Evolutionary conservation across 148 eudicot species (phyloP), one percentile per base, ranked within the genome.

Genomic region (Silene conica): DNA sequence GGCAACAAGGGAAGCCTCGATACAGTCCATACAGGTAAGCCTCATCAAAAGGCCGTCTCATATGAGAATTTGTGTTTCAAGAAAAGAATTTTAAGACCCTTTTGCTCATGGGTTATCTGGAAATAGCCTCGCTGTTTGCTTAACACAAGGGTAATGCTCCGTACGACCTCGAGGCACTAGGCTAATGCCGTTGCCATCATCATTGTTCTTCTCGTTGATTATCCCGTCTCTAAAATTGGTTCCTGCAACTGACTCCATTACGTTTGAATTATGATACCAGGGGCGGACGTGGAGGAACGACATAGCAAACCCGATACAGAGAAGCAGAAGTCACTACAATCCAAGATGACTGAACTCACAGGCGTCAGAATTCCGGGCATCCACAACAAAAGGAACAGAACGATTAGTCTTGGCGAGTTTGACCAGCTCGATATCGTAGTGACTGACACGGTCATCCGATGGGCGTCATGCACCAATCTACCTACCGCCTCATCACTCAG

Each of bases 381-480:
- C 70, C 92, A 87, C 79, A 86, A 85, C 87, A 93, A 86, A 81
- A 85, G 98, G 83, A 93, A 93, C 70, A 86, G 84, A 11, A 93
- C 98, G 8, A 93, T 93, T 1, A 92, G 98, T 8, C 79, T 93
- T 45, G 95, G 98, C 20, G 98, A 93, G 82, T 82, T 89, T 38
- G 87, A 89, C 56, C 92, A 89, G 79, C 69, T 91, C 16, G 92
- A 86, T 79, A 73, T 87, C 1, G 79, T 86, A 63, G 90, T 85
- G 31, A 85, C 88, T 8, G 92, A 91, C 74, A 84, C 97, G 4
- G 90, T 93, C 20, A 91, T 89, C 67, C 89, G 98, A 22, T 91
- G 98, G 98, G 98, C 89, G 3, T 93, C 98, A 1, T 91, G 97
- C 90, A 91, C 95, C 12, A 74, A 89, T 67, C 79, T 93, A 13